phyloP scores from a whole-genome alignment of 1,284 basidiomycete species.

The Austroboletus novae-zelandiae region DNA sequence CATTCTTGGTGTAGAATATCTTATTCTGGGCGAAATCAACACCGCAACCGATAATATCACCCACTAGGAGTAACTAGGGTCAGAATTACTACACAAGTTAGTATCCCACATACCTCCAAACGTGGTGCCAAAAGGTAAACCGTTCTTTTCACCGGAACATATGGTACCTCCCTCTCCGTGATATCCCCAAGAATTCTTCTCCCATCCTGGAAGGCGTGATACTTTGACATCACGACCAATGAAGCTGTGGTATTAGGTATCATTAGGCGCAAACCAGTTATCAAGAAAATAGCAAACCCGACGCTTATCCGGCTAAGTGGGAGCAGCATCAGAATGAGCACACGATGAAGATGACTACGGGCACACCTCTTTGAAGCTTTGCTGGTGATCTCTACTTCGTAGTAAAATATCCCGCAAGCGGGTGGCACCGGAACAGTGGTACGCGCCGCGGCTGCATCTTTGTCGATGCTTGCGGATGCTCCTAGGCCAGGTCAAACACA shows the following conservation, averaged over 20 bases:
- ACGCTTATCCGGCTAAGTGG: slow-evolving; percentile 72
- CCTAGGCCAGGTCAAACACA: slow-evolving; percentile 34
- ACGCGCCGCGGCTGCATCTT: slow-evolving; percentile 79
- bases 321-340: slow-evolving; percentile 10
- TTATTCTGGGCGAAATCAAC: slow-evolving; percentile 79
- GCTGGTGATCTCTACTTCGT: slow-evolving; percentile 72
- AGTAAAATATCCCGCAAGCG: slow-evolving; percentile 88
- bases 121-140: slow-evolving; percentile 70
- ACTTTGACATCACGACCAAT: slow-evolving; percentile 56
- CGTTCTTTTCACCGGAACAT: slow-evolving; percentile 73
- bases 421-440: slow-evolving; percentile 74
- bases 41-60: slow-evolving; percentile 86
- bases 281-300: slow-evolving; percentile 45
- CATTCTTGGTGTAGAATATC: slow-evolving; percentile 91
- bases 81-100: neutral
- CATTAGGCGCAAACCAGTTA: slow-evolving; percentile 5
- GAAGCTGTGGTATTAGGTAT: slow-evolving; percentile 37
- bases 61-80: slow-evolving; percentile 45
- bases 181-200: slow-evolving; percentile 88
- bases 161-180: slow-evolving; percentile 89
- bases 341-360: slow-evolving; percentile 5
- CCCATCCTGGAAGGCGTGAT: slow-evolving; percentile 86
- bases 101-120: slow-evolving; percentile 60
- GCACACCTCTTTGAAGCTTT: slow-evolving; percentile 77
- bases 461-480: slow-evolving; percentile 58